Evolutionary conservation across 1,284 basidiomycete genomes (phyloP), one percentile per base, ranked within the genome.

Genomic region (Ganoderma leucocontextum): DNA sequence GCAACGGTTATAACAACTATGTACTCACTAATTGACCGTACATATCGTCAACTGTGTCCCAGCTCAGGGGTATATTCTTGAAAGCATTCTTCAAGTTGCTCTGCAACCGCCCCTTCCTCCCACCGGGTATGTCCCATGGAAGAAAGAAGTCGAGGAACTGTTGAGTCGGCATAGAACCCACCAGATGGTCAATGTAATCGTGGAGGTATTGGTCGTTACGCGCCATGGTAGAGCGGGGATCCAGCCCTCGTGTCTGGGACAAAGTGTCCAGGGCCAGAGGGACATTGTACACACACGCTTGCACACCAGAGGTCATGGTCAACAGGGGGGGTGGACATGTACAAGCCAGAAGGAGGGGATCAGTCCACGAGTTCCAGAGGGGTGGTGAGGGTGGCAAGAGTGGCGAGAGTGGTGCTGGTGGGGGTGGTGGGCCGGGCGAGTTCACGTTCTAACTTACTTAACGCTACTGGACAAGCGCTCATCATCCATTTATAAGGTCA

Each of bases 241-340:
- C 58, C 17, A 61, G 52, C 0, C 59, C 62, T 9, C 57, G 25
- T 6, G 62, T 64, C 25, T 49, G 49, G 10, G 49, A 55, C 7
- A 55, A 22, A 1, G 63, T 52, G 39, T 67, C 59, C n/a, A 68
- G 62, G 36, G 66, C 58, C 58, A 68, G 49, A 10, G 68, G 68
- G 4, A 55, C 19, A 19, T 69, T 42, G 52, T 66, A 69, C 22
- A 59, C 55, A 9, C 22, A 65, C 29, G 29, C 29, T 29, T 29
- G 29, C 29, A 29, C 29, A 29, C 29, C 29, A 29, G 29, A 2
- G 29, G 29, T 2, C 29, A 29, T 29, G 29, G 29, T 29, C 29
- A 29, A 29, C 29, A 29, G 29, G 29, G 29, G 29, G 29, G 29
- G 2, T 29, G 29, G 29, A 29, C 29, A 29, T 1, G 29, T 29